phyloP scores from a whole-genome alignment of 257 asterid species.

The Solanum boliviense region DNA sequence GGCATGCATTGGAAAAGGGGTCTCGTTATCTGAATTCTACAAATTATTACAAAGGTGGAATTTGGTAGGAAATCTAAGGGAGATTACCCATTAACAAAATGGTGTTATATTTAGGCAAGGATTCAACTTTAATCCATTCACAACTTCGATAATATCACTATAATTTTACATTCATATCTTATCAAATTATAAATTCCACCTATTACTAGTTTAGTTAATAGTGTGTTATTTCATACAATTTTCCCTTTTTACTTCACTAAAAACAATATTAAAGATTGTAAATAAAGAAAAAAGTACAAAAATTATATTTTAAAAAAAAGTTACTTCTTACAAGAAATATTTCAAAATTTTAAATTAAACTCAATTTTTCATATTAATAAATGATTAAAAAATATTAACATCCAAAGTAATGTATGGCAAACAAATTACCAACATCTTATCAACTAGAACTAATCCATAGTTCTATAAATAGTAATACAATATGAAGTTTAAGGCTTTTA shows the following conservation, averaged over 20 bases:
- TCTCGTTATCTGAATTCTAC: neutral
- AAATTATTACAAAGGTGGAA: neutral
- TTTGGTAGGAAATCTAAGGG: neutral
- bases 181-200: neutral
- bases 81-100: neutral
- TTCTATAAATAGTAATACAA: neutral
- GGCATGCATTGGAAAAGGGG: neutral
- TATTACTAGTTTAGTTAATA: no score
- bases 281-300: no score
- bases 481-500: neutral
- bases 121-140: neutral
- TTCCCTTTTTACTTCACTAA: neutral
- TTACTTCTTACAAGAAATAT: neutral
- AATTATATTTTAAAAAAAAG: no score
- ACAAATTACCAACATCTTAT: neutral
- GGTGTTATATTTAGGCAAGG: neutral
- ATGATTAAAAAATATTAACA: neutral
- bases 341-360: no score
- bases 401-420: neutral
- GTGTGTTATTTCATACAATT: no score
- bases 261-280: neutral
- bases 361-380: neutral
- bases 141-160: neutral
- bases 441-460: neutral
- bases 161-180: neutral